A percentile compares a stretch with the other conserved stretches of the same genome.
Conservation (phyloP, 179 eudicot species). For the Corrigiola litoralis region DNA sequence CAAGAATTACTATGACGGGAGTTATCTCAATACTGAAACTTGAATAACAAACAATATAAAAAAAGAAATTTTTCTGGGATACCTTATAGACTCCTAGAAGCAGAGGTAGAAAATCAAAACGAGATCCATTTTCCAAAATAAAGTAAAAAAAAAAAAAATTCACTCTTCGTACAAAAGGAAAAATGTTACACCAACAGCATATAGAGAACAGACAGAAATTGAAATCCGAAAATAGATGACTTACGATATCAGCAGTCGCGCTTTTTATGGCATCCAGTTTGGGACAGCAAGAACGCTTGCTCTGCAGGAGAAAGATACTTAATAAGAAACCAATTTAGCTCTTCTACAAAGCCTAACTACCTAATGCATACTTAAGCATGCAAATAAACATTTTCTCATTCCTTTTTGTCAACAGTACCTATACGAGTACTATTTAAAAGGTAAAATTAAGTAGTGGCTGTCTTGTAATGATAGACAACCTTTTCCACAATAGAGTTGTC, state of each 20-base stretch:
- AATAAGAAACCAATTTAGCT: conserved; percentile 7
- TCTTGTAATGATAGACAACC: no score
- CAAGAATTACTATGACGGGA: neutral
- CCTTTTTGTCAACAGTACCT: no score
- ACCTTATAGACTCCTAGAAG: no score
- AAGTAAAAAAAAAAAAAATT: no score
- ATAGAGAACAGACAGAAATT: no score
- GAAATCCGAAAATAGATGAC: conserved; percentile 28
- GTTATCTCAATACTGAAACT: neutral
- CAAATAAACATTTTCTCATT: neutral
- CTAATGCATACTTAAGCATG: neutral
- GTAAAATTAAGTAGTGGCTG: no score
- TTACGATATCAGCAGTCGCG: conserved; percentile 95
- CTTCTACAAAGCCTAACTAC: neutral
- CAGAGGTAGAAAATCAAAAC: no score
- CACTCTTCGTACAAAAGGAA: no score
- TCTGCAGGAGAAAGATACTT: conserved; percentile 41
- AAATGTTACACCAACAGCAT: no score
- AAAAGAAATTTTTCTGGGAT: neutral
- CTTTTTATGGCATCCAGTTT: conserved; percentile 84
- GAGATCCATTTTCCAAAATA: no score
- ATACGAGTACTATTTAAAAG: no score
- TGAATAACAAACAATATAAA: neutral
- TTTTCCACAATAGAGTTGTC: no score
- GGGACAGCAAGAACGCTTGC: conserved; percentile 87